Evolutionary conservation across 148 eudicot species (phyloP).

Genomic region (Chenopodium formosanum): DNA sequence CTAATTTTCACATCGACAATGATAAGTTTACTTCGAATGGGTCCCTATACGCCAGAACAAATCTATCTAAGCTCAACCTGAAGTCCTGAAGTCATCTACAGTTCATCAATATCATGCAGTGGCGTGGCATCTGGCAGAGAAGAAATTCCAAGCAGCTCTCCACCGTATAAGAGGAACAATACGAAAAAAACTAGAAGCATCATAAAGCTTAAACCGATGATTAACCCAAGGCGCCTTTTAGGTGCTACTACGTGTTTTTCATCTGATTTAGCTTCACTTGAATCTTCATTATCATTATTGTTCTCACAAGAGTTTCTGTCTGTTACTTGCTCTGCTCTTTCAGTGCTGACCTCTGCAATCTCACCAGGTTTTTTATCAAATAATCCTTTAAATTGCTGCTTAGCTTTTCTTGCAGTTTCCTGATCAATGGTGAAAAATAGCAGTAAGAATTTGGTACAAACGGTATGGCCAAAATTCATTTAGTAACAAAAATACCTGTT

Average conservation of each 20-base stretch:
- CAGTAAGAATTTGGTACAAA: background rate
- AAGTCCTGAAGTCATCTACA: slow-evolving; percentile 17
- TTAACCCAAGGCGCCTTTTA: slow-evolving; percentile 35
- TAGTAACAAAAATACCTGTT: slow-evolving; percentile 54
- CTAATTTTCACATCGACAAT: background rate
- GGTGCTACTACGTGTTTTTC: slow-evolving; percentile 35
- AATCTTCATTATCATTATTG: slow-evolving; percentile 30
- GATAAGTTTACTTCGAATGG: background rate
- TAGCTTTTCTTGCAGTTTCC: slow-evolving; percentile 71
- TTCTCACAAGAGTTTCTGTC: slow-evolving; percentile 21
- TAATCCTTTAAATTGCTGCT: slow-evolving; percentile 87
- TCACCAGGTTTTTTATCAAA: slow-evolving; percentile 92
- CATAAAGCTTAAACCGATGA: slow-evolving; percentile 8
- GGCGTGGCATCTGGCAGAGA: slow-evolving; percentile 34
- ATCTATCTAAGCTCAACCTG: background rate
- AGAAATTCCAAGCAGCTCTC: slow-evolving; percentile 24
- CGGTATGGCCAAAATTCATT: background rate
- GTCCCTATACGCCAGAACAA: background rate
- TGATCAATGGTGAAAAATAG: slow-evolving; percentile 24
- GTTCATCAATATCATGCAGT: slow-evolving; percentile 21
- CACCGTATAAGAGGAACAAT: slow-evolving; percentile 12
- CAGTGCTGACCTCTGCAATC: slow-evolving; percentile 56
- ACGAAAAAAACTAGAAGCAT: slow-evolving; percentile 14
- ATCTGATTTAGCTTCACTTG: slow-evolving; percentile 28
- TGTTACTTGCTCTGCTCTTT: slow-evolving; percentile 26